Base-by-base conservation (phyloP, 352 stramenopile genomes). In the Pythium insidiosum region DNA sequence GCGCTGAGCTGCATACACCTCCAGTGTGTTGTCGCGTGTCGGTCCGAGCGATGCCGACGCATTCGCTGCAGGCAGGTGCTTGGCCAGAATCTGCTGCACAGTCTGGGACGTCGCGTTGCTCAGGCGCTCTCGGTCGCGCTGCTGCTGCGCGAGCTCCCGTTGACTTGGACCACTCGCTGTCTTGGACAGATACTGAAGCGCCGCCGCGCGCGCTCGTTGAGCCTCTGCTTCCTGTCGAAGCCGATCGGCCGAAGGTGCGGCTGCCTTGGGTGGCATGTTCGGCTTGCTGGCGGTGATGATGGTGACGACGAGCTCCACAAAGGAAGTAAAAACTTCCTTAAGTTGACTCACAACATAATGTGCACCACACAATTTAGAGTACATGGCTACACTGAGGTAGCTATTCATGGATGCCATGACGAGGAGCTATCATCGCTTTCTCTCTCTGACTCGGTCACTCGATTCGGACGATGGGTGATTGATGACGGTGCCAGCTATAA, bases 11-110 rank as follows among this genome's bases (percentile, higher is more conserved):
- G 68, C 72, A 39, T 88, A 38, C n/a, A 51, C 70, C 30, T 88
- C 67, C 22, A 92, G 59, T 26, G 79, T 92, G 47, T 92, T 92
- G 54, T 92, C 79, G 16, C 74, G 67, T 43, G 43, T 53, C 29
- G 36, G 51, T 24, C 56, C 53, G 18, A 9, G 13, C 60, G 51
- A 18, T 57, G 13, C 3, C 23, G 11, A n/a, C 25, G 30, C 16
- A 2, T 31, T 16, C 12, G 19, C n/a, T 19, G 44, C 13, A 0
- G 47, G 49, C 29, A 78, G 58, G 22, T 63, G 53, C 26, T 65
- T 56, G 0, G 39, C 47, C 38, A 82, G 58, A 12, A 61, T 62
- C 29, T 68, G 61, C 47, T 80, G 66, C 6, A 73, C 59, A 16
- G 67, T 46, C 22, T 53, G 30, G 0, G 69, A 74, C 22, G 60